Evolutionary conservation across 2,329 filamentous ascomycete species (phyloP).

Genomic region (Coniosporium tulheliwenetii): DNA sequence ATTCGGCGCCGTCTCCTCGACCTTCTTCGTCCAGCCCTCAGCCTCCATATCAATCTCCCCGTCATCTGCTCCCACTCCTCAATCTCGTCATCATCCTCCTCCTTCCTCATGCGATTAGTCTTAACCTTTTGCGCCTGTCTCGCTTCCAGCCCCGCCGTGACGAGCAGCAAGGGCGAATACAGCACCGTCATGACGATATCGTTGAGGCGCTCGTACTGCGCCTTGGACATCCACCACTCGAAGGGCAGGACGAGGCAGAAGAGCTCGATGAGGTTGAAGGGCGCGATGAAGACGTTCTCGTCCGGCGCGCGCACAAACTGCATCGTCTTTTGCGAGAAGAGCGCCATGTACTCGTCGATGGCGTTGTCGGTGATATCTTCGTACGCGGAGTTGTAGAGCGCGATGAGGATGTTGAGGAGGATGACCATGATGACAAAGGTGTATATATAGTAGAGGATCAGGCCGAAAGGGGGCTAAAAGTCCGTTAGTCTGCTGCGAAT

Average conservation of each 20-base stretch:
- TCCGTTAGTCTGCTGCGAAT: slow-evolving; percentile 3
- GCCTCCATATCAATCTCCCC: slow-evolving; percentile 60
- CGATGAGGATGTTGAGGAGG: slow-evolving; percentile 89
- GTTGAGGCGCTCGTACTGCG: slow-evolving; percentile 65
- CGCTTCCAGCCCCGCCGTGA: slow-evolving; percentile 50
- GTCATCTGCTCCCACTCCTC: slow-evolving; percentile 89
- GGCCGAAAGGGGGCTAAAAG: slow-evolving; percentile 60
- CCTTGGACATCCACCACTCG: slow-evolving; percentile 86
- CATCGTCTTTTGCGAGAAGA: slow-evolving; percentile 89
- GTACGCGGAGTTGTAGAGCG: slow-evolving; percentile 92
- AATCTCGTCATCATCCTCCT: slow-evolving; percentile 74
- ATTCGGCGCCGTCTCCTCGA: slow-evolving; percentile 62
- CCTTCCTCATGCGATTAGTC: slow-evolving; percentile 61
- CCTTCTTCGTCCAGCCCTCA: slow-evolving; percentile 73
- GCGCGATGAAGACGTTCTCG: slow-evolving; percentile 81
- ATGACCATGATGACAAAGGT: slow-evolving; percentile 95
- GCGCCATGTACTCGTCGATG: slow-evolving; percentile 84
- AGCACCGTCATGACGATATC: slow-evolving; percentile 74
- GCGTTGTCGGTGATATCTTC: slow-evolving; percentile 88
- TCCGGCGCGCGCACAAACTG: slow-evolving; percentile 93
- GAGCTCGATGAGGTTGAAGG: slow-evolving; percentile 87
- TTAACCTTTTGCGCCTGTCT: slow-evolving; percentile 38
- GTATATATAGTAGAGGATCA: slow-evolving; percentile 94
- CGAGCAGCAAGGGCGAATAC: slow-evolving; percentile 68
- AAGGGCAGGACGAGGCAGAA: slow-evolving; percentile 62